Evolutionary conservation across 2,329 filamentous ascomycete genomes (phyloP).

Genomic region (Cladosporium sp.): DNA sequence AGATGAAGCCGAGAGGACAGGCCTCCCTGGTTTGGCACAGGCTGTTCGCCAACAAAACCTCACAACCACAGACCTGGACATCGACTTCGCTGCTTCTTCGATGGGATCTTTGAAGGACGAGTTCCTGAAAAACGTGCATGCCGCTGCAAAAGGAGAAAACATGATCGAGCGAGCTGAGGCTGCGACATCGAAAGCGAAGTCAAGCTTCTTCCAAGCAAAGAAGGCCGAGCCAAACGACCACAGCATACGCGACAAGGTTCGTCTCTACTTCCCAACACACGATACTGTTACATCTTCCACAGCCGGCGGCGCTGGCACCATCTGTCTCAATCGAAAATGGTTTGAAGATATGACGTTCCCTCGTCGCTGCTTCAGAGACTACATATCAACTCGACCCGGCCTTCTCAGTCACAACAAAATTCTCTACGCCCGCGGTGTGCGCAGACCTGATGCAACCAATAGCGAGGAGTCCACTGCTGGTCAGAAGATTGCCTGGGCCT

Average conservation of each 20-base stretch:
- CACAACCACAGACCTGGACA: conserved; percentile 29
- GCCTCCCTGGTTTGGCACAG: conserved; percentile 71
- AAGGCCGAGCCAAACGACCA: conserved; percentile 25
- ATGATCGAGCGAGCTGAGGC: conserved; percentile 20
- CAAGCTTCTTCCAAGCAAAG: conserved; percentile 21
- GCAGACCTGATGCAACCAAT: conserved; percentile 13
- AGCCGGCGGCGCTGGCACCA: conserved; percentile 67
- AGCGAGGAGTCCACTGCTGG: background rate
- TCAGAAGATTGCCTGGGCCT: conserved; percentile 65
- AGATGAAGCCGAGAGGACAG: conserved; percentile 54
- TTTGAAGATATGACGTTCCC: conserved; percentile 72
- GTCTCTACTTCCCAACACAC: conserved; percentile 78
- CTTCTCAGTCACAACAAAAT: conserved; percentile 85
- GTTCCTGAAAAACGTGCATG: conserved; percentile 62
- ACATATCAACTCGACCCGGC: conserved; percentile 66
- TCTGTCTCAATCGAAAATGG: conserved; percentile 73
- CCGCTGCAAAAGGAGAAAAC: conserved; percentile 55
- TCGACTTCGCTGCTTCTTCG: conserved; percentile 77
- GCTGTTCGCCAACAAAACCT: conserved; percentile 67
- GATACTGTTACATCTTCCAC: conserved; percentile 53
- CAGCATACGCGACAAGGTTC: conserved; percentile 55
- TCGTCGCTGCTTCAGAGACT: conserved; percentile 69
- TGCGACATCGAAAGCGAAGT: conserved; percentile 20
- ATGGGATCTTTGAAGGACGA: conserved; percentile 72
- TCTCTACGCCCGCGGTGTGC: conserved; percentile 40